Evolutionary conservation across 2,329 filamentous ascomycete genomes (phyloP), one percentile per base, ranked within the genome.

Genomic region (Nemania sp.): DNA sequence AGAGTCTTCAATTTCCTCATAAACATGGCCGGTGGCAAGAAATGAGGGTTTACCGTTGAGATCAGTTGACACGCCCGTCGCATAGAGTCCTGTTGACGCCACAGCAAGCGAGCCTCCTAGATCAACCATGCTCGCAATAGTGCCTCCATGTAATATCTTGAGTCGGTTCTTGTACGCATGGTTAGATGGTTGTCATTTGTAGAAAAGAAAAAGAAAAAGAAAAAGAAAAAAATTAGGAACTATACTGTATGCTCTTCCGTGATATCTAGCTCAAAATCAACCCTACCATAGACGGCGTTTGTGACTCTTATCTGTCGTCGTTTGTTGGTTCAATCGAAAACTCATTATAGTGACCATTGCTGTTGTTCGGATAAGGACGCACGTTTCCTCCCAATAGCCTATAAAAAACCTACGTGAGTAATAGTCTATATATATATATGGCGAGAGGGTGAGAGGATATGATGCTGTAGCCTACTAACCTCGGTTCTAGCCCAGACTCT

Each of bases 401-500:
- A 43, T 13, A 45, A 13, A 54, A 2, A 20, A 18, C 8, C n/a
- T 1, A 3, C 10, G 52, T 64, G 32, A 67, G 62, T 38, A 32
- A 41, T 47, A 11, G 59, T 27, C 3, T 55, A 24, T 7, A n/a
- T 38, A 10, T 41, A 35, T 38, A 6, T 41, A 7, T n/a, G 13
- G 6, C 11, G 51, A 52, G 49, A 54, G 15, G 10, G 27, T 27
- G 26, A 8, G 60, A 45, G 24, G 22, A n/a, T 35, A 7, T 27
- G 22, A 6, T 35, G 13, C 22, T 52, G 38, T 24, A 27, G 41
- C 29, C 57, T 54, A 77, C 82, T 75, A 77, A 97, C 94, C 92
- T 92, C 78, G 93, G 93, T 80, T 98, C 95, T 22, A 98, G 82
- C 6, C 94, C 94, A 5, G 94, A 97, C 71, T 93, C 92, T 72